Base-by-base conservation (phyloP, 495 filamentous ascomycete species). In the Alectoria sarmentosa region DNA sequence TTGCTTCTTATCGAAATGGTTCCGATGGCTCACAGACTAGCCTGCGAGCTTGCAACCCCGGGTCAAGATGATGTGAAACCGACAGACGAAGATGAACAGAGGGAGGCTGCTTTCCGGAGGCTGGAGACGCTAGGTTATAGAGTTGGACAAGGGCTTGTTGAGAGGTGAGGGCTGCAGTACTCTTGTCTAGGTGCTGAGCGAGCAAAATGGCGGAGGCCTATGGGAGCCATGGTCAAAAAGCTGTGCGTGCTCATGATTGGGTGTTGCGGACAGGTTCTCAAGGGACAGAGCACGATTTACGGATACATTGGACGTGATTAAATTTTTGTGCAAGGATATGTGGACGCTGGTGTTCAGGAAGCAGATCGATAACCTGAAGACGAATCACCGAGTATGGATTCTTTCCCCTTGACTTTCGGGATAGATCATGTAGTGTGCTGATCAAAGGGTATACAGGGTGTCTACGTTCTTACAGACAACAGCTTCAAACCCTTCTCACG, bases 281-380 rank as follows among this genome's bases (percentile, higher is more conserved):
- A 83, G 87, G 66, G 90, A 96, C 74, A 81, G 90, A 54, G 90
- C 94, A 49, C 87, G 91, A 54, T 94, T 96, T 75, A 86, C 83
- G 34, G 90, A 94, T 75, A 90, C 90, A 39, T 82, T 96, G 28
- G 91, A 94, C 70, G 87, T 90, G 36, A 98, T 98, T 72, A 98
- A 98, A 75, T 98, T 98, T 72, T 82, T 98, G 41, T 98, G 94
- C 82, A 98, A 98, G 75, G 95, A 98, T 73, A 76, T 98, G 52
- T 98, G 94, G 94, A 90, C 84, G 58, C 80, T 96, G 48, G 82
- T 97, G 39, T 98, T 96, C 76, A 81, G 90, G 74, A 98, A 98
- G 76, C 94, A 97, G 76, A 87, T 98, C 69, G 94, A 98, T 74
- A 98, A 98, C 77, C 79, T 98, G 49, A 98, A 98, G 79, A 98